A percentile compares a stretch with the other conserved stretches of the same genome.
Evolutionary conservation across 345 rosid species (phyloP).

Genomic region (Mangifera indica): DNA sequence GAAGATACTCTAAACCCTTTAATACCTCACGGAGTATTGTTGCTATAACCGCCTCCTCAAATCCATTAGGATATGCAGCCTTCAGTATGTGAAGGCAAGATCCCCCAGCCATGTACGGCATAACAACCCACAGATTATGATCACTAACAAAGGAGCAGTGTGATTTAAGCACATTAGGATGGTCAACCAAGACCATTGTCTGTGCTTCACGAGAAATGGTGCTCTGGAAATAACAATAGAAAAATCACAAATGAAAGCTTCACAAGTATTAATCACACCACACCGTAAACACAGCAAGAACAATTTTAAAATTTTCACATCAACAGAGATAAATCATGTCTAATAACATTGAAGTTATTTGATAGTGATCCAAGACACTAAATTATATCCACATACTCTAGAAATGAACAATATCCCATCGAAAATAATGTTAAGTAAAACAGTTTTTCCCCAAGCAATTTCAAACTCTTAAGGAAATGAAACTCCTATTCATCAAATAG

Average conservation of each 20-base stretch:
- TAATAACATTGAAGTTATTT: background rate
- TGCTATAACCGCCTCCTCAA: slow-evolving; percentile 89
- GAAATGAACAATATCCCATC: background rate
- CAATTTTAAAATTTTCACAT: background rate
- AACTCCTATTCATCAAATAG: background rate
- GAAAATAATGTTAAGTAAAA: too few relatives aligned
- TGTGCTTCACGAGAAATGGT: slow-evolving; percentile 91
- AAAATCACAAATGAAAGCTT: background rate
- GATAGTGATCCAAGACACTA: background rate
- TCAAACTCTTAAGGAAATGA: background rate
- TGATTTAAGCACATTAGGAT: slow-evolving; percentile 87
- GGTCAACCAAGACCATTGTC: slow-evolving; percentile 90
- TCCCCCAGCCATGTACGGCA: slow-evolving; percentile 99
- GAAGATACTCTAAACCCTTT: slow-evolving; percentile 95
- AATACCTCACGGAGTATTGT: slow-evolving; percentile 80
- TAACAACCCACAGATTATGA: slow-evolving; percentile 91
- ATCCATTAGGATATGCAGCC: slow-evolving; percentile 94
- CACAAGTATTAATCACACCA: background rate
- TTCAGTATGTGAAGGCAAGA: slow-evolving; percentile 95
- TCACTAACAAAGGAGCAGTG: slow-evolving; percentile 91
- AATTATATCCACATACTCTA: background rate
- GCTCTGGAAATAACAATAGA: slow-evolving; percentile 36
- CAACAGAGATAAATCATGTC: background rate
- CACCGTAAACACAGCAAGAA: background rate
- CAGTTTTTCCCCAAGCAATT: background rate